phyloP scores from a whole-genome alignment of 352 stramenopile species.

The Phytophthora colocasiae region DNA sequence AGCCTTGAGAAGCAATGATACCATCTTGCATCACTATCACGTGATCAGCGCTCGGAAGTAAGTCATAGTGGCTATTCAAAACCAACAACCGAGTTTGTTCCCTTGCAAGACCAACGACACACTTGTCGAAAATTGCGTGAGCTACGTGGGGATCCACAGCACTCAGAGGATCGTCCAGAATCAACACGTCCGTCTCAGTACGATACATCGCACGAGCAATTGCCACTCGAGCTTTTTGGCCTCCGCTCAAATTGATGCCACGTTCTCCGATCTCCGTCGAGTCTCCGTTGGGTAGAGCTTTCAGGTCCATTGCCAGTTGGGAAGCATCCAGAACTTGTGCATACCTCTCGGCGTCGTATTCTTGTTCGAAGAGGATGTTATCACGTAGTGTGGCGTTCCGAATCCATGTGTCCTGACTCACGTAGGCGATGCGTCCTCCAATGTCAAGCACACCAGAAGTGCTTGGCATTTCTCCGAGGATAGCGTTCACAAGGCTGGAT shows the following conservation, averaged over 20 bases:
- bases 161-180: slow-evolving; percentile 30
- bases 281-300: slow-evolving; percentile 44
- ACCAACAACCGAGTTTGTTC: slow-evolving; percentile 24
- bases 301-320: slow-evolving; percentile 51
- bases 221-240: neutral
- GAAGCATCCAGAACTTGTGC: slow-evolving; percentile 38
- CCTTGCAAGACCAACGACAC: slow-evolving; percentile 67
- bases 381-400: slow-evolving; percentile 88
- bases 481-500: slow-evolving; percentile 53
- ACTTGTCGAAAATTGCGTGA: slow-evolving; percentile 91
- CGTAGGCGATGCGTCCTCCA: slow-evolving; percentile 67
- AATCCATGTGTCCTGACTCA: slow-evolving; percentile 93
- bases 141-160: slow-evolving; percentile 96
- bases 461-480: slow-evolving; percentile 57
- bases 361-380: slow-evolving; percentile 89
- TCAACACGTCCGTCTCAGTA: neutral
- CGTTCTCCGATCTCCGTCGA: neutral
- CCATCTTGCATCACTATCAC: slow-evolving; percentile 79
- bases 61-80: slow-evolving; percentile 92
- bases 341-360: slow-evolving; percentile 47
- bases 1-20: slow-evolving; percentile 72
- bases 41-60: slow-evolving; percentile 61
- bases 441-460: slow-evolving; percentile 30
- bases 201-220: neutral
- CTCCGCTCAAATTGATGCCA: neutral